These are phyloP conservation scores for Magnolia changhungtana DNA, from an alignment of 164 flowering plant species.

Conservation along the genomic window DNA sequence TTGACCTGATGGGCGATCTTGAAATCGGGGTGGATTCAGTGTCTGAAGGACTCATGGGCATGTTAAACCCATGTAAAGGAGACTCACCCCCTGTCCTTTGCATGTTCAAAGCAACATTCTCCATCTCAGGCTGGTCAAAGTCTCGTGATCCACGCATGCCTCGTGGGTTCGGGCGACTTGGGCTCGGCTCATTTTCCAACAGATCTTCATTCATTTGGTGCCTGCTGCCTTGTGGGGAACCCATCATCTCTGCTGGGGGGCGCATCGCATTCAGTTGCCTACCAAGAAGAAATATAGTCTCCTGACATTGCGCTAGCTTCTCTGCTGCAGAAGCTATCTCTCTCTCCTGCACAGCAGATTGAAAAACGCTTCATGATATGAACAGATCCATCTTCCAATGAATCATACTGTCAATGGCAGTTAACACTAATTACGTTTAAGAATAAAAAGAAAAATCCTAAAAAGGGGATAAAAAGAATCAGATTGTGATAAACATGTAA, in stretches of 20 bases:
- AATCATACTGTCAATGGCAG: too few relatives aligned
- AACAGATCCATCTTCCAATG: too few relatives aligned
- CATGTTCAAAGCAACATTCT: constrained; percentile 20
- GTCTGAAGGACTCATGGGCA: constrained; percentile 43
- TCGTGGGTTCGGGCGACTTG: constrained; percentile 20
- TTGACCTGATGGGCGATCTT: constrained; percentile 54
- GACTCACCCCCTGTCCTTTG: constrained; percentile 41
- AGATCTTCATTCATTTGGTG: constrained; percentile 31
- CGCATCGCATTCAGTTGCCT: constrained; percentile 72
- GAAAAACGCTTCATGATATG: not conserved
- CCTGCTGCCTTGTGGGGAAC: constrained; percentile 44
- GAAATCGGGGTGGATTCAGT: constrained; percentile 29
- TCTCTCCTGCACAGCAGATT: constrained; percentile 46
- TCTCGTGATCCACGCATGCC: constrained; percentile 25
- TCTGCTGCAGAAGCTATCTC: constrained; percentile 87
- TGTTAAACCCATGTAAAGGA: constrained; percentile 28
- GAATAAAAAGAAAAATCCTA: too few relatives aligned
- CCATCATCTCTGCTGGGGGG: constrained; percentile 49
- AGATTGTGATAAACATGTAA: too few relatives aligned
- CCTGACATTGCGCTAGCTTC: constrained; percentile 93
- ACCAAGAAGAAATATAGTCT: constrained; percentile 85
- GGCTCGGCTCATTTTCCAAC: constrained; percentile 41
- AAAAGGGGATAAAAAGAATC: too few relatives aligned
- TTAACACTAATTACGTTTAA: too few relatives aligned
- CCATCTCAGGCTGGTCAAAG: constrained; percentile 40